Percentiles rank a stretch among this genome's conserved stretches.
phyloP scores from a whole-genome alignment of 106 monocot genomes.

The Dendrobium chrysotoxum region DNA sequence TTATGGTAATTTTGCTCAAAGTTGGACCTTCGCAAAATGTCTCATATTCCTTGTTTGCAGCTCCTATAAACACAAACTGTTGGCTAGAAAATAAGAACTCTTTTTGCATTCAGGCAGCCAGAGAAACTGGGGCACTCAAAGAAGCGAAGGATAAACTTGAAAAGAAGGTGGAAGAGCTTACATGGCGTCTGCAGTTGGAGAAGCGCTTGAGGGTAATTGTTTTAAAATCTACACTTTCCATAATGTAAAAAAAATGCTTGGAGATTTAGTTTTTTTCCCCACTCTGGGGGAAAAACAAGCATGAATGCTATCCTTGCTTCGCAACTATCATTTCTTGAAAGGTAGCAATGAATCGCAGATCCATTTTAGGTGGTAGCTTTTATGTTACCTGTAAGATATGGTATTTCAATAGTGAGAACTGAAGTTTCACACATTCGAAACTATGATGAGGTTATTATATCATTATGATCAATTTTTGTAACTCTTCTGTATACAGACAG shows the following conservation, averaged over 20 bases:
- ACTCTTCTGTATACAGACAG: constrained; percentile 33
- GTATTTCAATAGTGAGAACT: background rate
- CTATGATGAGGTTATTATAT: background rate
- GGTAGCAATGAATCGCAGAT: background rate
- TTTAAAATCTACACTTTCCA: background rate
- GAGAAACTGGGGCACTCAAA: constrained; percentile 81
- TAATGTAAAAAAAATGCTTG: background rate
- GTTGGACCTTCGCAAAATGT: background rate
- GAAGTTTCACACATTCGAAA: background rate
- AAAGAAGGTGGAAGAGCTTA: constrained; percentile 75
- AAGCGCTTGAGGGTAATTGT: constrained; percentile 55
- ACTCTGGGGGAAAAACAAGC: background rate
- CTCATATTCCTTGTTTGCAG: background rate
- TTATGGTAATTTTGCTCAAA: constrained; percentile 2
- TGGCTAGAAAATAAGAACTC: background rate
- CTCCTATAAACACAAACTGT: background rate
- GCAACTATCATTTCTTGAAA: background rate
- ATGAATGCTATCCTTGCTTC: background rate
- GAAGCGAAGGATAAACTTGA: constrained; percentile 88
- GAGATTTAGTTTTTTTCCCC: background rate
- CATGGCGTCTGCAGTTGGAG: constrained; percentile 71
- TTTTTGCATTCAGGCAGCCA: constrained; percentile 45
- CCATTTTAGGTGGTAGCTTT: background rate
- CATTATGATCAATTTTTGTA: background rate
- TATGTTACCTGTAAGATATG: background rate